Evolutionary conservation across 1,139 yeast genomes (phyloP), one percentile per base, ranked within the genome.

Genomic region (Scheffersomyces segobiensis): DNA sequence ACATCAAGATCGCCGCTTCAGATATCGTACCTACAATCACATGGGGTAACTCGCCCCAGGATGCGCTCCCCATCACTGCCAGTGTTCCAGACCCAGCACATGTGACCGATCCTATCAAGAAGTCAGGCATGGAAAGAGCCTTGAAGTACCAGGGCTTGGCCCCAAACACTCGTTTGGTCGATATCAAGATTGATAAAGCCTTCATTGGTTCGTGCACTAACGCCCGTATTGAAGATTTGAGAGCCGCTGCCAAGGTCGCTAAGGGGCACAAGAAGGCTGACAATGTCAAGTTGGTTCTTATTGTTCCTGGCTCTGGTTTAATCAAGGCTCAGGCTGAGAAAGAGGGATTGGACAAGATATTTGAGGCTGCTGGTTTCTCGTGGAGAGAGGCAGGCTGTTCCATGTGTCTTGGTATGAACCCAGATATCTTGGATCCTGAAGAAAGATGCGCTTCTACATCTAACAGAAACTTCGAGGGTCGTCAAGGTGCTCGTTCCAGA

Each of bases 311-410:
- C 55, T 93, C 98, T 20, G 99, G 99, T 65, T 82, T 95, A 60
- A 96, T 95, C 64, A 95, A 93, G 78, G 80, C 80, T 60, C 96
- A 92, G 78, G 99, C 99, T 57, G 99, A 95, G 78, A 82, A 79
- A 64, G 99, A 95, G 79, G 99, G 99, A 56, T 84, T 95, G 59
- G 96, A 95, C 74, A 91, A 91, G 80, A 85, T 95, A 61, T 95
- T 95, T 69, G 87, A 82, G 69, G 92, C 86, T 55, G 98, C 99
- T 58, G 98, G 97, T 32, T 95, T 95, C 72, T 93, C 90, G 68
- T 95, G 99, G 99, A 89, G 99, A 81, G 99, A 95, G 80, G 98
- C 99, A 63, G 99, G 99, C 62, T 95, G 99, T 79, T 93, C 98
- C 55, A 95, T 95, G 99, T 95, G 99, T 80, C 85, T 95, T 60